Percentiles rank a stretch among this genome's conserved stretches.
phyloP scores from a whole-genome alignment of 352 stramenopile species.

The Globisporangium acanthophoron region DNA sequence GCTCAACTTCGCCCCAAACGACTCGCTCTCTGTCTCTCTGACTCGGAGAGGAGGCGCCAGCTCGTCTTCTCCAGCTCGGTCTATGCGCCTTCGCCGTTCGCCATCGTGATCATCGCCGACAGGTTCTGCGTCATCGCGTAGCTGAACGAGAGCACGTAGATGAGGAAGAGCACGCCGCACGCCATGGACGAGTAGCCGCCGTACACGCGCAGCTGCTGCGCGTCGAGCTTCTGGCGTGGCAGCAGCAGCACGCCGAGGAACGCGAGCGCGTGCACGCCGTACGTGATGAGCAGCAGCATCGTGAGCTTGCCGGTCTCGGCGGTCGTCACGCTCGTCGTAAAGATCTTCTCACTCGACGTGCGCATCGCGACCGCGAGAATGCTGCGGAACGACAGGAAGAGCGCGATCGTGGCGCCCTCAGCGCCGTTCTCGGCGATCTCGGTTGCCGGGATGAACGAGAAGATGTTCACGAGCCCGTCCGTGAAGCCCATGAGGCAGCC shows the following conservation, averaged over 20 bases:
- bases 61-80: too few relatives aligned
- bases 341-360: conserved; percentile 37
- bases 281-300: conserved; percentile 45
- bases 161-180: conserved; percentile 40
- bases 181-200: conserved; percentile 56
- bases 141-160: conserved; percentile 54
- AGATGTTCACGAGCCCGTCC: conserved; percentile 65
- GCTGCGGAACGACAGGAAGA: conserved; percentile 21
- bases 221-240: conserved; percentile 62
- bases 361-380: conserved; percentile 13
- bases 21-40: background rate
- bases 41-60: too few relatives aligned
- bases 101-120: conserved; percentile 13
- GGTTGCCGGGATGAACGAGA: conserved; percentile 38
- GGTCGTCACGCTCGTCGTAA: conserved; percentile 5
- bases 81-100: conserved; percentile 10
- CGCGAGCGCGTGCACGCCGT: conserved; percentile 42
- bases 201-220: conserved; percentile 64
- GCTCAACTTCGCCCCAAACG: background rate
- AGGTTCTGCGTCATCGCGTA: conserved; percentile 30
- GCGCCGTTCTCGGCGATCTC: conserved; percentile 71
- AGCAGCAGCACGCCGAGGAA: conserved; percentile 36
- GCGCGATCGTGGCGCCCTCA: conserved; percentile 59
- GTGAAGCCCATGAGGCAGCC: conserved; percentile 45
- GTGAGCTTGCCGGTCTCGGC: conserved; percentile 15